Base-by-base conservation (phyloP, 768 basidiomycete species). In the Mycena amicta region DNA sequence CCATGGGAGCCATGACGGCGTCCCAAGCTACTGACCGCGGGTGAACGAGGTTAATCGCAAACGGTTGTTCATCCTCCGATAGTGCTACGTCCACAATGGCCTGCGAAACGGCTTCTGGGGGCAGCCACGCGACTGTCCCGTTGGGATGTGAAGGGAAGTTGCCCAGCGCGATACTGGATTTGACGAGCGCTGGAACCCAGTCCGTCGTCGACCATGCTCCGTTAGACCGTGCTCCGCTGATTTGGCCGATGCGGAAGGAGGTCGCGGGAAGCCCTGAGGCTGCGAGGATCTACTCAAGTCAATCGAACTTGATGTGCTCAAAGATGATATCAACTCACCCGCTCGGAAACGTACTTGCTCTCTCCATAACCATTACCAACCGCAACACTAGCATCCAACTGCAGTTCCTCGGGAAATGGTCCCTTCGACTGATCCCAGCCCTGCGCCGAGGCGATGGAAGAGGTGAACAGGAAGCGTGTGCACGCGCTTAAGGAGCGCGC, bases 401-500 rank as follows among this genome's bases (percentile, higher is more conserved):
- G n/a, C n/a, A n/a, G n/a, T n/a, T n/a, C 33, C 33, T 37, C 33
- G 8, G 33, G 33, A 37, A 37, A 8, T 18, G 33, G 33, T 18
- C 33, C 33, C 8, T 37, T 8, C 33, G 33, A 37, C 33, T 8
- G 33, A 18, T 37, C 18, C 33, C 33, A 37, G 33, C n/a, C n/a
- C n/a, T n/a, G n/a, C n/a, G n/a, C n/a, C n/a, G n/a, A n/a, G n/a
- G n/a, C n/a, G n/a, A n/a, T 18, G 18, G 53, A 46, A 23, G 53
- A 54, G 5, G 53, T 43, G 40, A 54, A 54, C 8, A 46, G 13
- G 39, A 46, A 54, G 4, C 33, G 41, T 20, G 40, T 12, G n/a
- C n/a, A 23, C 25, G 31, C n/a, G 40, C 18, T 25, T 43, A 18
- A 22, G 18, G 53, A 54, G 25, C 5, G 50, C 47, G 18, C 70